phyloP scores from a whole-genome alignment of 176 grass and related monocot species.

The Chrysopogon serrulatus region DNA sequence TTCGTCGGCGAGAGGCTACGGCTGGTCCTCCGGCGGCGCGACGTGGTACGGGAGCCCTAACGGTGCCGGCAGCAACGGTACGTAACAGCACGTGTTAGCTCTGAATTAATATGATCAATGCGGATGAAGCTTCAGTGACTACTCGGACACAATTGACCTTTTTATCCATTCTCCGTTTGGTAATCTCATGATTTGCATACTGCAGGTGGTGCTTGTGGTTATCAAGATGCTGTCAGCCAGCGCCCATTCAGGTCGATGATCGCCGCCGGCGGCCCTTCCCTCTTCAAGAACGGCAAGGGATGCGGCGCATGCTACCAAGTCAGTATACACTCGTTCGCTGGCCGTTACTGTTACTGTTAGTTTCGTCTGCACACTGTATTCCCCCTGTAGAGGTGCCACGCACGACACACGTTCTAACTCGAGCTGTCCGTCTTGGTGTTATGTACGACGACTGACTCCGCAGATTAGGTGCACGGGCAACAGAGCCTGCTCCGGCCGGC shows the following conservation, averaged over 20 bases:
- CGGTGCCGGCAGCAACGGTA: slow-evolving; percentile 63
- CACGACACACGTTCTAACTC: background rate
- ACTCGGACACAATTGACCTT: background rate
- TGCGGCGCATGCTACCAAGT: slow-evolving; percentile 83
- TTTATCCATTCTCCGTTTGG: background rate
- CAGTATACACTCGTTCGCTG: background rate
- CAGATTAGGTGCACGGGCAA: slow-evolving; percentile 63
- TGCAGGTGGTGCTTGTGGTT: slow-evolving; percentile 79
- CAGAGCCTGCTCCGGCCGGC: slow-evolving; percentile 53
- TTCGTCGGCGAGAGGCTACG: background rate
- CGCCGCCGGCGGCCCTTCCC: slow-evolving; percentile 46
- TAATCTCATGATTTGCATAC: background rate
- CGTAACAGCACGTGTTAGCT: background rate
- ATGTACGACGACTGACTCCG: background rate
- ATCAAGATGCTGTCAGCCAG: slow-evolving; percentile 40
- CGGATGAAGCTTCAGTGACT: background rate
- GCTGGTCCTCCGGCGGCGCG: slow-evolving; percentile 62
- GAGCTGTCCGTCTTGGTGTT: background rate
- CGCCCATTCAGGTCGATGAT: slow-evolving; percentile 61
- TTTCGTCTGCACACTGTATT: background rate
- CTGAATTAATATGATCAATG: no score
- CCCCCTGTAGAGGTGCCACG: background rate
- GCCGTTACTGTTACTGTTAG: background rate
- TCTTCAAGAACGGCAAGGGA: slow-evolving; percentile 75
- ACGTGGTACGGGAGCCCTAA: slow-evolving; percentile 80